Conservation (phyloP, 768 basidiomycete genomes). For the Leccinum uliginosum region DNA sequence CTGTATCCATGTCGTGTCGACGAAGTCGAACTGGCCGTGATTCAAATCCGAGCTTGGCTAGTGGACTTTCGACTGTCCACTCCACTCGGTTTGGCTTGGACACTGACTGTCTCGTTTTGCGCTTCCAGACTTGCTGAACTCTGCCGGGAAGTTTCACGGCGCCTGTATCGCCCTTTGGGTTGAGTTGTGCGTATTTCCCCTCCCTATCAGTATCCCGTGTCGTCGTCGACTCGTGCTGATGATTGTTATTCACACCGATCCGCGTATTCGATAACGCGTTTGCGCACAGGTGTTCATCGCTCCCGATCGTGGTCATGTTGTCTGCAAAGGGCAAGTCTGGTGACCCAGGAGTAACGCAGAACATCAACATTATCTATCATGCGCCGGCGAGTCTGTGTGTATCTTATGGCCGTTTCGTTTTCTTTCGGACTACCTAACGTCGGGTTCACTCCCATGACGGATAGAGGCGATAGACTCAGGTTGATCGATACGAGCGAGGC, state of each 20-base stretch:
- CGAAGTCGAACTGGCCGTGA: too few species aligned
- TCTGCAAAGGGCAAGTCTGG: conserved; percentile 26
- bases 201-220: too few species aligned
- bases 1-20: too few species aligned
- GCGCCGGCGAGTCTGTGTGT: conserved; percentile 37
- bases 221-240: too few species aligned
- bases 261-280: too few species aligned
- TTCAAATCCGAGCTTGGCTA: too few species aligned
- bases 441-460: neutral
- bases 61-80: too few species aligned
- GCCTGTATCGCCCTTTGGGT: conserved; percentile 42
- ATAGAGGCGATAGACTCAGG: conserved; percentile 42
- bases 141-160: conserved; percentile 34
- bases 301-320: conserved; percentile 36
- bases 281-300: conserved; percentile 36
- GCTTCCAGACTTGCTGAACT: conserved; percentile 41
- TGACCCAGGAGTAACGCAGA: conserved; percentile 39
- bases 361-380: conserved; percentile 43
- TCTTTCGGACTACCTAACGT: neutral
- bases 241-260: too few species aligned
- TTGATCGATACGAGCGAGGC: conserved; percentile 38
- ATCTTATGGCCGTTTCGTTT: neutral
- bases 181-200: conserved; percentile 36
- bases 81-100: too few species aligned
- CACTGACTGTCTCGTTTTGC: too few species aligned